These are phyloP conservation scores for Simplicillium aogashimaense DNA, from an alignment of 2,329 filamentous ascomycete species.

Conservation along the genomic window DNA sequence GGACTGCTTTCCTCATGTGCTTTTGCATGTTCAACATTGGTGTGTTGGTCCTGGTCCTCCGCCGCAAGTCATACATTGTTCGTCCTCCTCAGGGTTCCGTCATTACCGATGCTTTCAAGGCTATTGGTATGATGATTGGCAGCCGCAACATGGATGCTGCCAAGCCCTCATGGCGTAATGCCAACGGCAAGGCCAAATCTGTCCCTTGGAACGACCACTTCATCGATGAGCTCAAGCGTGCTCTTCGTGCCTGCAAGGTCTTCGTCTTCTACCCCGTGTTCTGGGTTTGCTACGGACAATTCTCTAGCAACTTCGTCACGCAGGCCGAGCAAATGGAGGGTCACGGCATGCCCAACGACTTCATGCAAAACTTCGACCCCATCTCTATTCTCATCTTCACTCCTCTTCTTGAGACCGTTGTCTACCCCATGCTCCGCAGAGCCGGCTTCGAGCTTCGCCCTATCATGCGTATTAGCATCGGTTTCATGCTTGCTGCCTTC, in stretches of 20 bases:
- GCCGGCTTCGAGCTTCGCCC: slow-evolving; percentile 51
- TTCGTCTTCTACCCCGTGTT: slow-evolving; percentile 59
- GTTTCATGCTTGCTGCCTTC: slow-evolving; percentile 44
- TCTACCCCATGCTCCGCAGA: slow-evolving; percentile 53
- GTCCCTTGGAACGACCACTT: slow-evolving; percentile 60
- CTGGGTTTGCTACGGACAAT: slow-evolving; percentile 54
- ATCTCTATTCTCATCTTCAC: slow-evolving; percentile 59
- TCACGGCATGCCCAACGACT: slow-evolving; percentile 59
- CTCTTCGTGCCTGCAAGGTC: slow-evolving; percentile 58
- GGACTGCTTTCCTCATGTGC: slow-evolving; percentile 48
- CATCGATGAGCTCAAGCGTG: slow-evolving; percentile 61
- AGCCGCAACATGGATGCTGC: slow-evolving; percentile 44
- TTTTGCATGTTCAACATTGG: slow-evolving; percentile 55
- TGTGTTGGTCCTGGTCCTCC: slow-evolving; percentile 37
- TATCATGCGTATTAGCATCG: slow-evolving; percentile 55
- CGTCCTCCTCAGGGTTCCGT: slow-evolving; percentile 50
- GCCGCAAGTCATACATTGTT: slow-evolving; percentile 38
- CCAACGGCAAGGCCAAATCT: slow-evolving; percentile 28
- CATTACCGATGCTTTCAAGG: slow-evolving; percentile 53
- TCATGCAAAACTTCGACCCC: slow-evolving; percentile 60
- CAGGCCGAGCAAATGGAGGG: slow-evolving; percentile 48
- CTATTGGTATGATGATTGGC: slow-evolving; percentile 27
- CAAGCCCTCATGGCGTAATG: slow-evolving; percentile 46
- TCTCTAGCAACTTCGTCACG: slow-evolving; percentile 56
- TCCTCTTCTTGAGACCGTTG: slow-evolving; percentile 47